Conservation (phyloP, 148 eudicot genomes). For the Rhododendron griersonianum region DNA sequence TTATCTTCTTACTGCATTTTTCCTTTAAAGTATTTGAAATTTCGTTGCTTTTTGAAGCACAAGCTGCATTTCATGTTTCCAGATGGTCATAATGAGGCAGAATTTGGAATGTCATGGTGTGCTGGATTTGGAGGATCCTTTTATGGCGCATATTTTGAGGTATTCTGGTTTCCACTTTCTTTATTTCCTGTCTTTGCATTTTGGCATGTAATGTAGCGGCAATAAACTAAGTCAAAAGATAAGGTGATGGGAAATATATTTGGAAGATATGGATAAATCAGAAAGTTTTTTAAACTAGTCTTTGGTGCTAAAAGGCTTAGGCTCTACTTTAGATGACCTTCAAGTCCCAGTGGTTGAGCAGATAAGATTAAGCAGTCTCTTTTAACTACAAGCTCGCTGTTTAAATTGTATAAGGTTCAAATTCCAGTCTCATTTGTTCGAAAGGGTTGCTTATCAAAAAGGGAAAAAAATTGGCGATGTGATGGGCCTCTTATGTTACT, state of each 20-base stretch:
- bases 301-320: background rate
- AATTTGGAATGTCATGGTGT: constrained; percentile 99
- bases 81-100: constrained; percentile 99
- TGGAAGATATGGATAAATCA: background rate
- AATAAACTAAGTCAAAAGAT: background rate
- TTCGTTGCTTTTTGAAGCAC: background rate
- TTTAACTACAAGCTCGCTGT: background rate
- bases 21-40: background rate
- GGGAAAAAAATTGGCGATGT: background rate
- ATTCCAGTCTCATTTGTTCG: background rate
- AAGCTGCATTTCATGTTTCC: background rate
- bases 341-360: background rate
- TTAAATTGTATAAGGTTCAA: background rate
- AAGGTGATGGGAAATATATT: background rate
- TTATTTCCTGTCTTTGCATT: background rate
- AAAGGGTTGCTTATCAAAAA: background rate
- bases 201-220: background rate
- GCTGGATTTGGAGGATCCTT: constrained; percentile 95
- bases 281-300: background rate
- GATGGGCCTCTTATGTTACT: background rate
- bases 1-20: background rate
- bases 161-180: constrained; percentile 18
- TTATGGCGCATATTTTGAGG: constrained; percentile 91
- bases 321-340: background rate
- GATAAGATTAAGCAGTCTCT: background rate